Evolutionary conservation across 257 asterid species (phyloP), one percentile per base, ranked within the genome.

Genomic region (Verbena officinalis): DNA sequence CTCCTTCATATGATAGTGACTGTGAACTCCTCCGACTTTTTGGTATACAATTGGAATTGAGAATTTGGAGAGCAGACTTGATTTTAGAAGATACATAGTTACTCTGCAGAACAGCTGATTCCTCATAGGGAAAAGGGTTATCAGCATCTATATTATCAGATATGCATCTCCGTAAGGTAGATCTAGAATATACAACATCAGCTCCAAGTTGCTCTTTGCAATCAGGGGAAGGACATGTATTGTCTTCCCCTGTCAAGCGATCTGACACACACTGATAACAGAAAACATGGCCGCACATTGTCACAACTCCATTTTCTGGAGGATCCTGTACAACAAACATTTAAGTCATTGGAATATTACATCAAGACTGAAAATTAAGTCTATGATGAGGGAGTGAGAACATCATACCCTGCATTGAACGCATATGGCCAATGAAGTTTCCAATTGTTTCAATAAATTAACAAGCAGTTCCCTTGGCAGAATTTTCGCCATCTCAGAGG

Each of bases 231-330:
- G 99, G 99, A 75, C 99, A 94, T 19, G 86, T 86, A 54, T 77
- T 84, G 55, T 90, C 96, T 68, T 90, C 99, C 70, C 95, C 95
- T 36, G 91, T 86, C 80, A 94, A 68, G 80, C 80, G 30, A 71
- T 90, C 95, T 2, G 93, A 81, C 56, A 94, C 89, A 70, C 99
- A 94, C 59, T 88, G 96, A 76, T 79, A 88, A 80, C 99, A 94
- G 81, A 88, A 94, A 65, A 94, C 99, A 48, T 94, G 99, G 44
- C 89, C 94, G 31, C 99, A 94, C 79, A 90, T 76, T 27, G 99
- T 86, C 67, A 94, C 96, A 77, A 90, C 95, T 53, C 91, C 97
- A 83, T 88, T 81, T 88, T 94, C 99, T 52, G 99, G 97, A 69
- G 96, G 86, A 83, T 94, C 99, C 99, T 94, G 77, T 65, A 67